Conservation (phyloP, 2,329 filamentous ascomycete species). For the Fusarium drepaniforme region DNA sequence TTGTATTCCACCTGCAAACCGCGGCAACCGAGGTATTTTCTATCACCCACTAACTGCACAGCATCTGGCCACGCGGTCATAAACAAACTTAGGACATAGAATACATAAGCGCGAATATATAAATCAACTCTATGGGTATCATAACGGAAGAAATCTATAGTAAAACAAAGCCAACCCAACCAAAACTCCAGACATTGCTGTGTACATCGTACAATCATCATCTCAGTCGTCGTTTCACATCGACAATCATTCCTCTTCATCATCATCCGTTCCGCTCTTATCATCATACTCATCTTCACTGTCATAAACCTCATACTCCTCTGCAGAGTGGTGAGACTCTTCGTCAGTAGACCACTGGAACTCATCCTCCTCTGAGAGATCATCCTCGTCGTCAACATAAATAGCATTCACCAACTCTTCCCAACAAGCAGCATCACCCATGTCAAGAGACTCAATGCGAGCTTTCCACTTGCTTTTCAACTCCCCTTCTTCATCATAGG, state of each 20-base stretch:
- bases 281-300: conserved; percentile 11
- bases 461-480: conserved; percentile 41
- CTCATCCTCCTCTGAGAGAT: conserved; percentile 22
- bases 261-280: not conserved
- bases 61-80: not conserved
- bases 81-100: no score
- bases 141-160: not conserved
- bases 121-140: conserved; percentile 26
- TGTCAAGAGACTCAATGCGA: conserved; percentile 38
- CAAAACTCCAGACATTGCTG: conserved; percentile 4
- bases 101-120: not conserved
- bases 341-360: conserved; percentile 21
- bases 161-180: not conserved
- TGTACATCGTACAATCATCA: conserved; percentile 1
- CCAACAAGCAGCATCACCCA: conserved; percentile 45
- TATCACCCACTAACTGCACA: not conserved
- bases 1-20: not conserved
- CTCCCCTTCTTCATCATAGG: conserved; percentile 43
- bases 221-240: not conserved
- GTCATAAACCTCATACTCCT: not conserved
- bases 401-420: conserved; percentile 29
- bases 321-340: not conserved
- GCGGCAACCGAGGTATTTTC: not conserved
- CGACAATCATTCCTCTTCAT: not conserved
- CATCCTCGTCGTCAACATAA: conserved; percentile 32